phyloP scores from a whole-genome alignment of 495 filamentous ascomycete species.

The Glarea lozoyensis region DNA sequence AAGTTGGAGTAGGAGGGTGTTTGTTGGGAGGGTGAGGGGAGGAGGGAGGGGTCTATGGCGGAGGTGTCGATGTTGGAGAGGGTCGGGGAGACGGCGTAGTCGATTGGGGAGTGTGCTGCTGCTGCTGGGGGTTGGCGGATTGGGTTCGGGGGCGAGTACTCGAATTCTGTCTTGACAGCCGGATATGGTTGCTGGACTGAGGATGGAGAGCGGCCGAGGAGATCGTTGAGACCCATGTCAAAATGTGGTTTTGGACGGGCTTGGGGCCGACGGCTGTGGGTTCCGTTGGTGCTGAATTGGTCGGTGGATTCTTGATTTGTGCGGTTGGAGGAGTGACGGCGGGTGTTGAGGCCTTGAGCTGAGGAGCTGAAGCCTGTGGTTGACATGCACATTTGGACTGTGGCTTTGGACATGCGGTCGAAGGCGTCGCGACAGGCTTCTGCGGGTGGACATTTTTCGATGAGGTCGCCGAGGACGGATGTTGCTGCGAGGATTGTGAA shows the following conservation, averaged over 20 bases:
- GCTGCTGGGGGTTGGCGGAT: slow-evolving; percentile 9
- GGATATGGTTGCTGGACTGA: neutral
- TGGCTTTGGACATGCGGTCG: slow-evolving; percentile 90
- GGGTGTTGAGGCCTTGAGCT: slow-evolving; percentile 10
- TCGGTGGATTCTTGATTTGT: slow-evolving; percentile 12
- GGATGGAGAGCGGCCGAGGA: slow-evolving; percentile 26
- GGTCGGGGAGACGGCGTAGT: slow-evolving; percentile 18
- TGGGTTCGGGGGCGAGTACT: neutral
- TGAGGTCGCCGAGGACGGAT: slow-evolving; percentile 70
- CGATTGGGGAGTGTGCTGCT: slow-evolving; percentile 8
- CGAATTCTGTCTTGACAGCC: slow-evolving; percentile 13
- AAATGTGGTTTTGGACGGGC: slow-evolving; percentile 41
- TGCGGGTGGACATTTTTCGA: slow-evolving; percentile 70
- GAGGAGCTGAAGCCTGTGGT: slow-evolving; percentile 68
- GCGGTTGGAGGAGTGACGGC: slow-evolving; percentile 9
- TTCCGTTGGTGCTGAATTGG: slow-evolving; percentile 4
- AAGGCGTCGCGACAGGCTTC: slow-evolving; percentile 89
- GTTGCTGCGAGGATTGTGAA: slow-evolving; percentile 93
- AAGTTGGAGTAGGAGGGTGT: slow-evolving; percentile 13
- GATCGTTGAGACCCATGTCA: slow-evolving; percentile 56
- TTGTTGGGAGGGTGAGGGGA: slow-evolving; percentile 37
- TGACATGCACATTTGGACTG: slow-evolving; percentile 80
- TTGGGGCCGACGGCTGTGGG: slow-evolving; percentile 11
- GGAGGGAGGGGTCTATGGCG: slow-evolving; percentile 35
- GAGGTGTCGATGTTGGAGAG: slow-evolving; percentile 28